Conservation (phyloP, 306 rosid genomes). For the Trichosanthes cucumerina region DNA sequence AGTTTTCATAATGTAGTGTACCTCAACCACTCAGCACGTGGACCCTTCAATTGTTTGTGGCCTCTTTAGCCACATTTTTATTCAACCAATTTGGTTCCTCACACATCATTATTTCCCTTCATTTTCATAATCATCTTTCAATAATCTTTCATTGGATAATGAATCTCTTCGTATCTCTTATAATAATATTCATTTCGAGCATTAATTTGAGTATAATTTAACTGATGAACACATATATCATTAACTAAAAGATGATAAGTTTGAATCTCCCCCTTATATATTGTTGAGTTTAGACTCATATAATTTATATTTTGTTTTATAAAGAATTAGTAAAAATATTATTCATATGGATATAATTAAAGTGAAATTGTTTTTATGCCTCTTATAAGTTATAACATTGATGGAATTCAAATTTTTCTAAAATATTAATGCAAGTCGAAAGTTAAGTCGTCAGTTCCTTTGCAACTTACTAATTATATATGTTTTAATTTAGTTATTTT, state of each 20-base stretch:
- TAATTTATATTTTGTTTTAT: too few relatives aligned
- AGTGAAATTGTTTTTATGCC: too few relatives aligned
- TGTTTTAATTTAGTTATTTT: background rate
- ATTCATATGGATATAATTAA: too few relatives aligned
- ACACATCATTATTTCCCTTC: background rate
- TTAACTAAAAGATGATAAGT: too few relatives aligned
- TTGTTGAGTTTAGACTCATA: too few relatives aligned
- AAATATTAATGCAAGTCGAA: background rate
- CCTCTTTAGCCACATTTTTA: background rate
- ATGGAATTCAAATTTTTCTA: background rate
- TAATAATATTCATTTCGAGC: too few relatives aligned
- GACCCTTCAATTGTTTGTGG: conserved; percentile 12
- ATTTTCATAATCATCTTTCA: background rate
- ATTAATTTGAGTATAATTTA: too few relatives aligned
- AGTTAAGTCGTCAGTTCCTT: background rate
- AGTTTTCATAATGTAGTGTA: conserved; percentile 34
- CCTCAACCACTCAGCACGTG: conserved; percentile 38
- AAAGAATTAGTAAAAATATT: background rate
- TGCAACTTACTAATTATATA: conserved; percentile 1
- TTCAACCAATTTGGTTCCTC: background rate
- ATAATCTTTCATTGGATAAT: background rate
- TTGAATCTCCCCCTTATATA: too few relatives aligned
- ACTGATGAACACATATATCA: too few relatives aligned
- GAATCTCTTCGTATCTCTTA: background rate
- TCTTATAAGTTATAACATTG: too few relatives aligned